phyloP scores from a whole-genome alignment of 1,284 basidiomycete genomes.

The Ceratobasidium sp. region DNA sequence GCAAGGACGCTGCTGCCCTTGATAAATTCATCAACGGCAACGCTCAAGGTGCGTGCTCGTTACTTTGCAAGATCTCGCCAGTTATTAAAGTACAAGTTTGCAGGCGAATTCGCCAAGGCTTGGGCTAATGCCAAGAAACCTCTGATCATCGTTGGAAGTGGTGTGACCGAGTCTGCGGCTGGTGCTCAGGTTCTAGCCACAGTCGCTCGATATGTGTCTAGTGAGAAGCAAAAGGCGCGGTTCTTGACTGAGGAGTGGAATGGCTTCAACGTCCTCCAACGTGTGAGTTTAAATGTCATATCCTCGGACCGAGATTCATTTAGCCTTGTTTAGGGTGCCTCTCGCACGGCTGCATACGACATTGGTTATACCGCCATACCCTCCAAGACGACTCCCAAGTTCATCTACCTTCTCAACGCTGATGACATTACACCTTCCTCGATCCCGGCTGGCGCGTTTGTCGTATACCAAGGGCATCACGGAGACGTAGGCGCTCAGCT shows the following conservation, averaged over 20 bases:
- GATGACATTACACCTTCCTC: conserved; percentile 92
- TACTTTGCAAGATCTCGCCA: conserved; percentile 31
- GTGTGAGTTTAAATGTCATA: conserved; percentile 70
- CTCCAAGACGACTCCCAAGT: conserved; percentile 86
- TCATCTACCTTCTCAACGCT: conserved; percentile 96
- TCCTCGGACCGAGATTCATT: conserved; percentile 2
- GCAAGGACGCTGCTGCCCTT: conserved; percentile 83
- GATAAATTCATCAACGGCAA: conserved; percentile 85
- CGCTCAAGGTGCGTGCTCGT: conserved; percentile 53
- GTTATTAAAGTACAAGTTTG: not conserved
- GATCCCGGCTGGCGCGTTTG: conserved; percentile 96
- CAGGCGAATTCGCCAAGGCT: conserved; percentile 80
- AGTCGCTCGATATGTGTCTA: conserved; percentile 85
- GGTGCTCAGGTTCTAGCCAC: conserved; percentile 85
- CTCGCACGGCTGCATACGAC: conserved; percentile 95
- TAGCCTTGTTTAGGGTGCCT: conserved; percentile 72
- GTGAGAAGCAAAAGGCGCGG: conserved; percentile 72
- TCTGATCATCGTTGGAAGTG: conserved; percentile 93
- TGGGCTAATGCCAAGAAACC: conserved; percentile 95
- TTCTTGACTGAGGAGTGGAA: conserved; percentile 95
- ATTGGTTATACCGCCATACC: conserved; percentile 91
- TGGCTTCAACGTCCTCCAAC: conserved; percentile 93
- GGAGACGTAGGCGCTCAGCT: conserved; percentile 97
- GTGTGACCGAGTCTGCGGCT: conserved; percentile 88
- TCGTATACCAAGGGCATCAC: conserved; percentile 99